phyloP scores from a whole-genome alignment of 495 filamentous ascomycete genomes.

The Penicillium taxi region DNA sequence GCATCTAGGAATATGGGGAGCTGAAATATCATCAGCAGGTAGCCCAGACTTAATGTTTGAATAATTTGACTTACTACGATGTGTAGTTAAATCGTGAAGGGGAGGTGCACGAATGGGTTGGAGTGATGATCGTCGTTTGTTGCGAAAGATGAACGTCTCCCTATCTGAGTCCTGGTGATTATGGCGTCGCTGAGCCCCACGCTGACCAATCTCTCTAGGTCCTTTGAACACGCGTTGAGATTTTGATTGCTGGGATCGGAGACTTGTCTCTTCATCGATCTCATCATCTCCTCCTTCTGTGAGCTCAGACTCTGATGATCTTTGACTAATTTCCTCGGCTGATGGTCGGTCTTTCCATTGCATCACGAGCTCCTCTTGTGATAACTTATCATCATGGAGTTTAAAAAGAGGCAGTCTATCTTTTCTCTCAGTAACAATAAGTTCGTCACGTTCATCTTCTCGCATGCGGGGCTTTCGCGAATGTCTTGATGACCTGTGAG shows the following conservation, averaged over 20 bases:
- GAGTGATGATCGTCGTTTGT: conserved; percentile 21
- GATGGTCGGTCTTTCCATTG: conserved; percentile 15
- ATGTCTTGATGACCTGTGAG: conserved; percentile 5
- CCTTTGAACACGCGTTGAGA: conserved; percentile 7
- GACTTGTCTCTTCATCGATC: conserved; percentile 6
- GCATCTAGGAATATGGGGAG: too few relatives aligned
- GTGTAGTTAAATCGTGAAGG: conserved; percentile 75
- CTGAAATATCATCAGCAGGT: too few relatives aligned
- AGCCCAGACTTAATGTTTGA: too few relatives aligned
- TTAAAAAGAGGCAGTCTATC: neutral
- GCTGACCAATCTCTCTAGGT: conserved; percentile 24
- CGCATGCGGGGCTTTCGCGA: conserved; percentile 7
- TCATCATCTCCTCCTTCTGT: conserved; percentile 4
- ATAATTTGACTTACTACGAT: too few relatives aligned
- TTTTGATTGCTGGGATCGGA: neutral
- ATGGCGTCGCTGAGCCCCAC: conserved; percentile 11
- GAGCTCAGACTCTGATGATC: conserved; percentile 4
- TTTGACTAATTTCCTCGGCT: conserved; percentile 6
- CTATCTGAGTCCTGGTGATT: neutral
- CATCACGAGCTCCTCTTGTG: conserved; percentile 8
- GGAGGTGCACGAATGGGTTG: conserved; percentile 58
- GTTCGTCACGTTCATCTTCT: conserved; percentile 8
- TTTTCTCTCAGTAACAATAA: conserved; percentile 9
- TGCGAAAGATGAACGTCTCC: neutral
- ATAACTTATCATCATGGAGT: neutral